Base-by-base conservation (phyloP, 2,329 filamentous ascomycete genomes). In the Cylindrodendrum hubeiense region DNA sequence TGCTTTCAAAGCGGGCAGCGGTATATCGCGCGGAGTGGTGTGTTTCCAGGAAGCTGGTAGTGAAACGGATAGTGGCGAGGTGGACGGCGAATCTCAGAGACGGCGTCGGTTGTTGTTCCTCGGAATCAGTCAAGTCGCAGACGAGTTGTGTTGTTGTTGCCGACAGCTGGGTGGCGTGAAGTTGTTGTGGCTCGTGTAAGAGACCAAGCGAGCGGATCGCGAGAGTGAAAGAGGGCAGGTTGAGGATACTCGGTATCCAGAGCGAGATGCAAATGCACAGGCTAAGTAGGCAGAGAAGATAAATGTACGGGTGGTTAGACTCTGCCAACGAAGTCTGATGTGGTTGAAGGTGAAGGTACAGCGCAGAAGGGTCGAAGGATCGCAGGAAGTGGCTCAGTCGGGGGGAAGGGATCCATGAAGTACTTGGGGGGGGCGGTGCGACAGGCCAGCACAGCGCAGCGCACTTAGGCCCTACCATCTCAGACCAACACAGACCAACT, bases 241-340 rank as follows among this genome's bases (percentile, higher is more conserved):
- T 24, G 22, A 34, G 66, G 73, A 75, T 74, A 75, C 54, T 76
- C 72, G 74, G 69, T 76, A 76, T 75, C 74, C 68, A 50, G 56
- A 63, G 28, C 56, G 59, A 63, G 55, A 64, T 43, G 66, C 55
- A 37, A 30, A 52, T 37, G 53, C 60, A 53, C 8, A 65, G 53
- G 61, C 57, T 66, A 66, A 67, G 66, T 67, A 70, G 68, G 59
- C 55, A 57, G 53, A 73, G 66, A 67, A 69, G 69, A 70, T 66
- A 47, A 73, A 70, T 55, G 63, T 68, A 71, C 52, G 71, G 67
- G 73, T 71, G 68, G 54, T 51, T 68, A 80, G 84, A 85, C 85
- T 87, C 83, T 87, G 85, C 85, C 85, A 87, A 86, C 85, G 85
- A 87, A 86, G 85, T 78, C 78, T 74, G 66, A 69, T 67, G 65